Conservation (phyloP, 1,284 basidiomycete genomes). For the Salmacisia buchloeana region DNA sequence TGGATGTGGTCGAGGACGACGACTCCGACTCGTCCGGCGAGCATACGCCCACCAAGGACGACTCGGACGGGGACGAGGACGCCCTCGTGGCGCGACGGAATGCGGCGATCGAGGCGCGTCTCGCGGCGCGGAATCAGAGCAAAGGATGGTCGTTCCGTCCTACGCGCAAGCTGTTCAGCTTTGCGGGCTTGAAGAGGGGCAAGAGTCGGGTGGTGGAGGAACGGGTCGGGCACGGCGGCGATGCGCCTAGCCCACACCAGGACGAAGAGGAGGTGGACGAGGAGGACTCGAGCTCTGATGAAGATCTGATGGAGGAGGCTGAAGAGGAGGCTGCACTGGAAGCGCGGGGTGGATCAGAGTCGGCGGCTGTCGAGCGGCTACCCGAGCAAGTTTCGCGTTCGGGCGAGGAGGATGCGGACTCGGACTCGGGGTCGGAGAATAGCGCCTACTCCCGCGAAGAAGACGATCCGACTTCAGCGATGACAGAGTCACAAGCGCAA, state of each 20-base stretch:
- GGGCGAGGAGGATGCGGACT: too few species aligned
- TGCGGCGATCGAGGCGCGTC: neutral
- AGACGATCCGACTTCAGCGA: too few species aligned
- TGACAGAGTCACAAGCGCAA: too few species aligned
- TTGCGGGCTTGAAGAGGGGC: neutral
- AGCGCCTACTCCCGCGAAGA: too few species aligned
- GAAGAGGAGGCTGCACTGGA: neutral
- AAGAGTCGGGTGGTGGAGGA: neutral
- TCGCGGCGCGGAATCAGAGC: neutral
- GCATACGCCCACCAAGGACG: neutral
- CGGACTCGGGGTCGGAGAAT: too few species aligned
- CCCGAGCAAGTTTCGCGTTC: too few species aligned
- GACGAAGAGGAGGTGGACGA: neutral
- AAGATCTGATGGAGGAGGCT: neutral
- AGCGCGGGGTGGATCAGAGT: too few species aligned
- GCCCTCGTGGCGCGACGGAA: neutral
- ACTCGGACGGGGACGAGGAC: neutral
- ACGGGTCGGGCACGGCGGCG: neutral
- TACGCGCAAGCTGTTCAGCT: neutral
- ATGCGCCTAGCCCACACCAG: neutral
- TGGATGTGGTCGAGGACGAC: too few species aligned
- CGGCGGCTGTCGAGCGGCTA: too few species aligned
- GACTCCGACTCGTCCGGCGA: conserved; percentile 2
- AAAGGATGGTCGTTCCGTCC: neutral
- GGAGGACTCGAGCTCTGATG: neutral